A percentile compares a stretch with the other conserved stretches of the same genome.
Conservation (phyloP, 176 grass and related monocot species). For the Metroxylon sagu region DNA sequence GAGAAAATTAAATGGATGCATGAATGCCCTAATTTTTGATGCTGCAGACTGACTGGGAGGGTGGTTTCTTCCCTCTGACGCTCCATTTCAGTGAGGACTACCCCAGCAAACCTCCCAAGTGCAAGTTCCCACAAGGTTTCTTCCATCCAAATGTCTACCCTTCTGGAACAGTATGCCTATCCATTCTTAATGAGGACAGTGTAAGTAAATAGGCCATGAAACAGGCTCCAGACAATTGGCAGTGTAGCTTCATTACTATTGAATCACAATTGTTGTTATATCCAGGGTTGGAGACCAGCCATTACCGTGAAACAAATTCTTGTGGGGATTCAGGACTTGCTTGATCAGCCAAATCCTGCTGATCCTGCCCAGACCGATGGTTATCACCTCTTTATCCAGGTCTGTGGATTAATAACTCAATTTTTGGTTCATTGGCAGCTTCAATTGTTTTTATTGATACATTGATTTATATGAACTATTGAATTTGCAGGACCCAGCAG, state of each 20-base stretch:
- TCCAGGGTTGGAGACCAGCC: conserved; percentile 77
- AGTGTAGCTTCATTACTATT: not conserved
- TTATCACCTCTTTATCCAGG: conserved; percentile 78
- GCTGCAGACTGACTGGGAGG: conserved; percentile 78
- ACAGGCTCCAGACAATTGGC: not conserved
- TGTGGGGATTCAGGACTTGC: conserved; percentile 86
- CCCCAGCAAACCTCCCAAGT: conserved; percentile 73
- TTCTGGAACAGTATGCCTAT: conserved; percentile 79
- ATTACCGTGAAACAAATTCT: conserved; percentile 87
- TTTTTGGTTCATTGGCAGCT: too few relatives aligned
- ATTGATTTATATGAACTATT: not conserved
- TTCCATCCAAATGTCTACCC: conserved; percentile 94
- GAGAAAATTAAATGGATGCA: not conserved
- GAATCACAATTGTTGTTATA: not conserved
- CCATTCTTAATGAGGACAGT: conserved; percentile 79
- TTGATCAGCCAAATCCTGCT: conserved; percentile 79
- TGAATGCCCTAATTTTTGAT: not conserved
- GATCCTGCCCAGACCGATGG: conserved; percentile 81
- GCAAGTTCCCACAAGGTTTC: conserved; percentile 81
- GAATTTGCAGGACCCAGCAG: conserved; percentile 41
- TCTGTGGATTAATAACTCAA: conserved; percentile 11
- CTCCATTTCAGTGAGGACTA: conserved; percentile 77
- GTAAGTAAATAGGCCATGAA: conserved; percentile 25
- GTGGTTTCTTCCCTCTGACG: conserved; percentile 64
- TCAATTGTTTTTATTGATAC: too few relatives aligned